Conservation (phyloP, 306 rosid genomes). For the Casuarina equisetifolia region DNA sequence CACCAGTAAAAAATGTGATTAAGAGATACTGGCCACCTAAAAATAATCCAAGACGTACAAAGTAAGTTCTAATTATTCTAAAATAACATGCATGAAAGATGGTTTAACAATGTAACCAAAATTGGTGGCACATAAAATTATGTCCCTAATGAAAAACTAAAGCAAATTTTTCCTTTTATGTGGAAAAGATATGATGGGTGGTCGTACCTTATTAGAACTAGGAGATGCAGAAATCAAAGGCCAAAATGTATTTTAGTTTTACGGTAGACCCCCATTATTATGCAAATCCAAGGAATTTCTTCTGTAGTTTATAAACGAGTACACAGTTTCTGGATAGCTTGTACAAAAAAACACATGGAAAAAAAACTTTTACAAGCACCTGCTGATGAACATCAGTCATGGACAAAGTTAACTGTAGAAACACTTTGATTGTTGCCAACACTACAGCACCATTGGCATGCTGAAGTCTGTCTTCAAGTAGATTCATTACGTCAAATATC, state of each 20-base stretch:
- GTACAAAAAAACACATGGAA: slow-evolving; percentile 9
- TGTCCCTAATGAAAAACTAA: not conserved
- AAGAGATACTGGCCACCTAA: slow-evolving; percentile 23
- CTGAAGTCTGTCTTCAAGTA: slow-evolving; percentile 98
- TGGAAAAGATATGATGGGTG: not conserved
- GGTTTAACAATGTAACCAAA: slow-evolving; percentile 25
- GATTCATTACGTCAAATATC: slow-evolving; percentile 97
- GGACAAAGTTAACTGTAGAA: slow-evolving; percentile 92
- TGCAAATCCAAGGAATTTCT: not conserved
- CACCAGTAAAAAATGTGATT: slow-evolving; percentile 29
- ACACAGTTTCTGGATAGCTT: not conserved
- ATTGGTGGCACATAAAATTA: slow-evolving; percentile 9
- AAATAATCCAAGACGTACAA: slow-evolving; percentile 19
- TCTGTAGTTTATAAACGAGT: slow-evolving; percentile 10
- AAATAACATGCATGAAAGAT: not conserved
- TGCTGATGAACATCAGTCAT: slow-evolving; percentile 99
- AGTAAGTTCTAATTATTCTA: slow-evolving; percentile 17
- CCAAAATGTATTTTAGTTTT: not conserved
- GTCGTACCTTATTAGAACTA: slow-evolving; percentile 9
- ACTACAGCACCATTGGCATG: slow-evolving; percentile 99
- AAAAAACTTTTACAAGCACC: slow-evolving; percentile 48
- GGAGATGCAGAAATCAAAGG: slow-evolving; percentile 23
- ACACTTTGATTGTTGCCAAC: slow-evolving; percentile 88
- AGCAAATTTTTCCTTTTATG: not conserved
- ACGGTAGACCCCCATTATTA: slow-evolving; percentile 8